These are phyloP conservation scores for Chytriomyces sp. DNA, from an alignment of 192 early-diverging fungal species.

Conservation along the genomic window DNA sequence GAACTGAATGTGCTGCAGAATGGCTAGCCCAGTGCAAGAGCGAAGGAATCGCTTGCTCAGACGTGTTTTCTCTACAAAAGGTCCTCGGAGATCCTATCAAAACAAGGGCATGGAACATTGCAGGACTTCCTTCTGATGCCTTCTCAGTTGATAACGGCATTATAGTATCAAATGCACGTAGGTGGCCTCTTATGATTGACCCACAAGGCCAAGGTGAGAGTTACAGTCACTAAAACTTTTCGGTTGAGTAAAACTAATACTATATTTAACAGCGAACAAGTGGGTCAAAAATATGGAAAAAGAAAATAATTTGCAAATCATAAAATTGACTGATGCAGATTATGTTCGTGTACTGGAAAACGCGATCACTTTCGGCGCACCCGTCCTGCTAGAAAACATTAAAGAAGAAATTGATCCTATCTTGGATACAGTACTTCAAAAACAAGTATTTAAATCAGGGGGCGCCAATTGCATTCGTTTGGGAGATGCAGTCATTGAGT, in stretches of 20 bases:
- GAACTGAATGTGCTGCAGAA: conserved; percentile 47
- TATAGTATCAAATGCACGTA: conserved; percentile 57
- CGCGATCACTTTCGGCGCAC: conserved; percentile 63
- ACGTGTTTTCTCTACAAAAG: conserved; percentile 56
- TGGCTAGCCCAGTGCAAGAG: conserved; percentile 48
- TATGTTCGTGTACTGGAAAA: conserved; percentile 64
- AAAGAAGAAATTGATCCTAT: conserved; percentile 71
- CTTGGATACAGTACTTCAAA: conserved; percentile 62
- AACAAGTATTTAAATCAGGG: conserved; percentile 65
- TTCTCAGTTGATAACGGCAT: conserved; percentile 70
- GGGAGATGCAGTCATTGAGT: conserved; percentile 68
- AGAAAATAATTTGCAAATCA: conserved; percentile 62
- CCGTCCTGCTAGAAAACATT: conserved; percentile 66
- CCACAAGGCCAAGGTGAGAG: conserved; percentile 53
- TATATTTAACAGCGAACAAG: conserved; percentile 54
- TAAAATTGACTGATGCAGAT: conserved; percentile 63
- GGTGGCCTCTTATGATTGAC: conserved; percentile 72
- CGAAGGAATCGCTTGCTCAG: conserved; percentile 56
- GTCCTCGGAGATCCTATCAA: conserved; percentile 62
- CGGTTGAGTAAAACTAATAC: neutral
- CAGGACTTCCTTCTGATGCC: conserved; percentile 60
- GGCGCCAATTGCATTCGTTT: conserved; percentile 61
- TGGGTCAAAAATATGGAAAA: conserved; percentile 73
- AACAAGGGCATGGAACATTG: conserved; percentile 65
- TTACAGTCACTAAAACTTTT: neutral